Percentiles rank a stretch among this genome's conserved stretches.
Conservation (phyloP, 805 yeast genomes). For the Middelhovenomyces tepae region DNA sequence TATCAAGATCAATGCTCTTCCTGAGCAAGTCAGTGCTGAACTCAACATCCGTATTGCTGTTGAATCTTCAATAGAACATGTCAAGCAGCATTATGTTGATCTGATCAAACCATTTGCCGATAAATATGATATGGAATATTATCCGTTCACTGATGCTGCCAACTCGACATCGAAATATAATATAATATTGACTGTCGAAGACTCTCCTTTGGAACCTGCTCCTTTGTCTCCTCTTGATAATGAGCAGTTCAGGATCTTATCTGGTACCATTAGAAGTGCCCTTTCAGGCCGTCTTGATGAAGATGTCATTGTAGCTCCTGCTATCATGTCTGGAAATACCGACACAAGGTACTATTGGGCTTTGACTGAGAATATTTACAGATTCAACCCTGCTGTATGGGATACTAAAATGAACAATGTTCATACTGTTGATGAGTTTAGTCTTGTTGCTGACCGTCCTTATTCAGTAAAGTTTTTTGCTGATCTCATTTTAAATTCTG, state of each 20-base stretch:
- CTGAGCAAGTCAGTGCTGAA: slow-evolving; percentile 47
- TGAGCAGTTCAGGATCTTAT: slow-evolving; percentile 40
- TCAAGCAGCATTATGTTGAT: too few relatives aligned
- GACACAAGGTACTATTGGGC: slow-evolving; percentile 60
- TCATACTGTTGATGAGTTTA: slow-evolving; percentile 57
- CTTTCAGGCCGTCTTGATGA: too few relatives aligned
- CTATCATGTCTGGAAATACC: slow-evolving; percentile 57
- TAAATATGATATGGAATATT: too few relatives aligned
- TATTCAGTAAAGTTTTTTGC: too few relatives aligned
- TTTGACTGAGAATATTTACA: slow-evolving; percentile 47
- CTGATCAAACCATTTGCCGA: too few relatives aligned
- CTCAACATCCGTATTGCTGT: slow-evolving; percentile 59
- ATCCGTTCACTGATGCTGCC: too few relatives aligned
- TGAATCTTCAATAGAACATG: too few relatives aligned
- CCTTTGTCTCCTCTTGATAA: slow-evolving; percentile 33
- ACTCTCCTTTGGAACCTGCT: too few relatives aligned
- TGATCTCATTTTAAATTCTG: too few relatives aligned
- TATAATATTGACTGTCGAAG: too few relatives aligned
- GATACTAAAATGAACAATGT: slow-evolving; percentile 13
- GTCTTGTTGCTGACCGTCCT: too few relatives aligned
- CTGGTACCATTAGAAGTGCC: slow-evolving; percentile 55
- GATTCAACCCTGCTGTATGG: slow-evolving; percentile 42
- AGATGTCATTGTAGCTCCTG: slow-evolving; percentile 41
- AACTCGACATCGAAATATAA: too few relatives aligned
- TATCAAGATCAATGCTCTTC: slow-evolving; percentile 66